These are phyloP conservation scores for Colletotrichum orbiculare DNA, from an alignment of 2,329 filamentous ascomycete species.

Conservation along the genomic window DNA sequence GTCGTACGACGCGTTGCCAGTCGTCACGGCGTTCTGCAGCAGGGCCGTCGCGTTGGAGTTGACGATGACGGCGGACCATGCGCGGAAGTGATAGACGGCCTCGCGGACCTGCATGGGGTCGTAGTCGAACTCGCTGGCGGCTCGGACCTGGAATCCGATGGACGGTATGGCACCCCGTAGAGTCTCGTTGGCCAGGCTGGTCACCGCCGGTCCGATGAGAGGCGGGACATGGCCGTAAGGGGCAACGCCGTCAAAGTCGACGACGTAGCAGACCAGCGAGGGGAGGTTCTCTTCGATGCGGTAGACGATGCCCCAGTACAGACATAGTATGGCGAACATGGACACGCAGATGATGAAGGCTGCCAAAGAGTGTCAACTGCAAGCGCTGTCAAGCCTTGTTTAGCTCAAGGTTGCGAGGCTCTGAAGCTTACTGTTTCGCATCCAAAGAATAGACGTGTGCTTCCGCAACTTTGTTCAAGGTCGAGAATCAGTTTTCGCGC, in stretches of 20 bases:
- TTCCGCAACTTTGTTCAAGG: slow-evolving; percentile 6
- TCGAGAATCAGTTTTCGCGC: background rate
- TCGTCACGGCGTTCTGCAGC: slow-evolving; percentile 7
- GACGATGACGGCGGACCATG: slow-evolving; percentile 25
- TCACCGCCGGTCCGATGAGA: slow-evolving; percentile 13
- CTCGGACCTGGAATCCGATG: slow-evolving; percentile 22
- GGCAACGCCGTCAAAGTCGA: slow-evolving; percentile 15
- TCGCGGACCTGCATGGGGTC: slow-evolving; percentile 21
- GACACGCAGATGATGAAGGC: slow-evolving; percentile 19
- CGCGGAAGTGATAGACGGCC: slow-evolving; percentile 22
- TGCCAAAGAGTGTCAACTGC: background rate
- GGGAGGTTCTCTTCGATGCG: slow-evolving; percentile 23
- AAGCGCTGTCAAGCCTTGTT: background rate
- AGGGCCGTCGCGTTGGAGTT: slow-evolving; percentile 22
- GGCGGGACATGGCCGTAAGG: slow-evolving; percentile 8
- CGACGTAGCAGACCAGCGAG: slow-evolving; percentile 19
- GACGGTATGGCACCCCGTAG: slow-evolving; percentile 11
- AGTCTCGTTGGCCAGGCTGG: slow-evolving; percentile 11
- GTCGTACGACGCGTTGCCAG: slow-evolving; percentile 22
- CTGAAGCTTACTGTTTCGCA: slow-evolving; percentile 17
- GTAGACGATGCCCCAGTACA: slow-evolving; percentile 26
- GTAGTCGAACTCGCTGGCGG: slow-evolving; percentile 18
- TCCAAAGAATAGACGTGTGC: slow-evolving; percentile 23
- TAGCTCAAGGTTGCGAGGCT: too few relatives aligned
- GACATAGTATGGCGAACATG: slow-evolving; percentile 13